Evolutionary conservation across 768 basidiomycete genomes (phyloP).

Genomic region (Russula virescens): DNA sequence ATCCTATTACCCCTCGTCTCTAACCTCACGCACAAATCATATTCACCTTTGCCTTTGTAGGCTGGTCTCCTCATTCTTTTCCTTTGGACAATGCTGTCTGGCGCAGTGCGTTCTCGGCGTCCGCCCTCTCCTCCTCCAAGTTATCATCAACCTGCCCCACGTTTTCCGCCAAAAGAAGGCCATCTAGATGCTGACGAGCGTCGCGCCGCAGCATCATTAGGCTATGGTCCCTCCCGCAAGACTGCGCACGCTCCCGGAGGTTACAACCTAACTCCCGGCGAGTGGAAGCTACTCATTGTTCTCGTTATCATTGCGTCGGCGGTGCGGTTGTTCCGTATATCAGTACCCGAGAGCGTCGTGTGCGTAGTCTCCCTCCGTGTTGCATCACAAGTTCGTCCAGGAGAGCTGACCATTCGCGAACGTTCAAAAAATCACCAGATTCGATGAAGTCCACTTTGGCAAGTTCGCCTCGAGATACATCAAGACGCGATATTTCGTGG

Average conservation of each 20-base stretch:
- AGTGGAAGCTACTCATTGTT: slow-evolving; percentile 67
- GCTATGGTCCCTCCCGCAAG: slow-evolving; percentile 23
- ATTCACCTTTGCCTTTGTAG: background rate
- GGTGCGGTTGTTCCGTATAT: slow-evolving; percentile 85
- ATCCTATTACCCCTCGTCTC: no score
- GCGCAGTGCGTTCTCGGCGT: slow-evolving; percentile 23
- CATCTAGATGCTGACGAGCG: slow-evolving; percentile 26
- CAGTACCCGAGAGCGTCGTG: slow-evolving; percentile 89
- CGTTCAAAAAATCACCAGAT: slow-evolving; percentile 43
- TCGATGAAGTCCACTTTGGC: slow-evolving; percentile 98
- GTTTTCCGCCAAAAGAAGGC: slow-evolving; percentile 23
- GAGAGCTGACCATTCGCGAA: background rate
- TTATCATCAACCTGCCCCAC: slow-evolving; percentile 17
- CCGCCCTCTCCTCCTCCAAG: slow-evolving; percentile 23
- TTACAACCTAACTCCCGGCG: slow-evolving; percentile 57
- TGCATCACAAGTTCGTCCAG: background rate
- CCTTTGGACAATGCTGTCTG: slow-evolving; percentile 25
- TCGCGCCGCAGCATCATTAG: slow-evolving; percentile 24
- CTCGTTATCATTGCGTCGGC: slow-evolving; percentile 63
- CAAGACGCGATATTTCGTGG: slow-evolving; percentile 85
- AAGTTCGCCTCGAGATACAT: slow-evolving; percentile 95
- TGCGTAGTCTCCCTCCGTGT: slow-evolving; percentile 39
- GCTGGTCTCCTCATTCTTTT: slow-evolving; percentile 16
- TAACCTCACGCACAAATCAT: no score
- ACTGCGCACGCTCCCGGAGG: slow-evolving; percentile 45